Evolutionary conservation across 73 alveolate species (phyloP).

Genomic region (Tetrahymena malaccensis): DNA sequence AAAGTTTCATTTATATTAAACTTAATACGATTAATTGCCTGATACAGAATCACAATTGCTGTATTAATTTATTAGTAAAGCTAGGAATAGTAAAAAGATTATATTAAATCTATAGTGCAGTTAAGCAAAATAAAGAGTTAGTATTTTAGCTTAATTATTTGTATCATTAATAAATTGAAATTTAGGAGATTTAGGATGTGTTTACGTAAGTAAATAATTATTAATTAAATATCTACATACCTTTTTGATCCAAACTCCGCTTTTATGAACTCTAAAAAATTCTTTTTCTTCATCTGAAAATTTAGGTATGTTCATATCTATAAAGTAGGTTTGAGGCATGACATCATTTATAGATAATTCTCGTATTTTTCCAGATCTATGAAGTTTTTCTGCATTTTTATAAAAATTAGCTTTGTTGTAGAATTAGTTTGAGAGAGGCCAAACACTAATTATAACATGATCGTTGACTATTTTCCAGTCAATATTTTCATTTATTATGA

Average conservation of each 20-base stretch:
- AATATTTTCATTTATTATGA: background rate
- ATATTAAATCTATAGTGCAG: background rate
- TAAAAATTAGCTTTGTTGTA: background rate
- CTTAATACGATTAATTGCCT: too few relatives aligned
- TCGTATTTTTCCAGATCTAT: background rate
- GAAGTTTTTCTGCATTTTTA: background rate
- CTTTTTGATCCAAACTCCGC: background rate
- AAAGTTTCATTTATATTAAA: too few relatives aligned
- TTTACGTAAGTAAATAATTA: too few relatives aligned
- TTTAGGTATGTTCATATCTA: background rate
- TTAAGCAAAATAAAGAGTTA: background rate
- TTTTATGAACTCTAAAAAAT: background rate
- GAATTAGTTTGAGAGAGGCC: background rate
- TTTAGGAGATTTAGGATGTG: background rate
- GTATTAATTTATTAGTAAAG: too few relatives aligned
- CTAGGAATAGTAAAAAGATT: too few relatives aligned
- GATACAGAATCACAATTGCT: too few relatives aligned
- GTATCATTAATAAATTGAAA: background rate
- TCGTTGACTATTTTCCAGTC: background rate
- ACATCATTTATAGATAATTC: background rate
- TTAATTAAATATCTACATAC: background rate
- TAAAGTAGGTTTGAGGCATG: background rate
- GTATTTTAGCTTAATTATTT: too few relatives aligned
- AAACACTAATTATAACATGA: background rate
- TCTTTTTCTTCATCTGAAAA: background rate